Conservation (phyloP, 2,329 filamentous ascomycete species). For the Arthrobotrys musiformis region DNA sequence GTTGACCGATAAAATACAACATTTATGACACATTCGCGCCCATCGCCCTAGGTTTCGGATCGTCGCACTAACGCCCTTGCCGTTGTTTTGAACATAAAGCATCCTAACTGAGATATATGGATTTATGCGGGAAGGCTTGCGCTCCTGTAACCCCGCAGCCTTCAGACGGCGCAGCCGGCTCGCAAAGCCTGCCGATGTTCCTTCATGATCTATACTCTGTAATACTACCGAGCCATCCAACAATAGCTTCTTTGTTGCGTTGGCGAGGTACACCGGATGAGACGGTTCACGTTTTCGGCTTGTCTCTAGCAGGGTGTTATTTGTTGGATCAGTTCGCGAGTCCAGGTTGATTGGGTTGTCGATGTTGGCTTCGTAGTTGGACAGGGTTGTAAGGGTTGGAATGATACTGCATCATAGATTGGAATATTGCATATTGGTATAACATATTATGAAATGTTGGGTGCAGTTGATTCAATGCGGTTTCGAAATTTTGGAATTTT, state of each 20-base stretch:
- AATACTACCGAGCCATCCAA: not conserved
- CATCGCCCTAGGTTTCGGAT: no score
- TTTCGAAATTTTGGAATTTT: no score
- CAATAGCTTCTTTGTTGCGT: not conserved
- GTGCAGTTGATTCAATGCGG: not conserved
- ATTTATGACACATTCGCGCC: no score
- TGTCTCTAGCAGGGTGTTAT: not conserved
- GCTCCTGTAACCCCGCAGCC: no score
- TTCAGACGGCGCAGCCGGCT: not conserved
- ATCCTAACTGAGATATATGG: no score
- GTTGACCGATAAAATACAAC: no score
- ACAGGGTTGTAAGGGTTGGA: not conserved
- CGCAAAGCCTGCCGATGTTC: not conserved
- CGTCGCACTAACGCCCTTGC: no score
- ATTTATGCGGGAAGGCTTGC: no score
- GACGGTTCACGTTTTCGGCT: constrained; percentile 3
- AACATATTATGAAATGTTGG: not conserved
- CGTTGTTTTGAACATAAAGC: no score
- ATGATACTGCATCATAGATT: not conserved
- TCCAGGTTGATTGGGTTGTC: no score
- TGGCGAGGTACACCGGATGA: not conserved
- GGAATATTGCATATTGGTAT: not conserved
- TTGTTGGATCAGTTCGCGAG: not conserved
- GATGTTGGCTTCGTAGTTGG: not conserved
- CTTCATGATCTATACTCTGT: not conserved